Base-by-base conservation (phyloP, 768 basidiomycete species). In the Collybia nuda region DNA sequence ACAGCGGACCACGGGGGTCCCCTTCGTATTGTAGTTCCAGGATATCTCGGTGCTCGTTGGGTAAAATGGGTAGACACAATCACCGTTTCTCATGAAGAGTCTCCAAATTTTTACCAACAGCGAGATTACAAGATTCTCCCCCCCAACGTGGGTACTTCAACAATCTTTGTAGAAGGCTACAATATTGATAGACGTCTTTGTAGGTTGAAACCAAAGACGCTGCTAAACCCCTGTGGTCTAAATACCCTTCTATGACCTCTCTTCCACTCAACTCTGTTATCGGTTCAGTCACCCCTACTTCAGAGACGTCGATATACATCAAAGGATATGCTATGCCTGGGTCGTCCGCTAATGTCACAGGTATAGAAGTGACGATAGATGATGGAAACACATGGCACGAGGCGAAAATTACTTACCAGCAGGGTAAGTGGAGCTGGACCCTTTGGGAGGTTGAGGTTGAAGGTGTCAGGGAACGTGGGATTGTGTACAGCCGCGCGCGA, bases 1-100 rank as follows among this genome's bases (percentile, higher is more conserved):
- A 73, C 76, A 12, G 67, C 84, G 1, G 80, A 82, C 48, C 85
- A 84, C 41, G 86, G 86, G 1, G 84, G 76, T 5, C 86, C 86
- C 3, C 56, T 89, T 21, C 81, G 86, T n/a, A 65, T 85, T 6
- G 78, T 88, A 36, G 82, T 82, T 1, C 87, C 87, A 0, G 86
- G 87, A 2, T 79, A 76, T 56, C 71, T 80, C 14, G 86, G 86
- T 5, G 86, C 84, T 24, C 79, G 86, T 9, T 86, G 85, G 84
- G 85, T 87, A 6, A 88, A 89, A 70, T 89, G 87, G 86, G 70
- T 86, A 0, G 82, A 86, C 57, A 79, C 71, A 0, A 81, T 88
- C 57, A 66, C 73, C 22, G 59, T 87, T 50, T 78, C 82, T 4
- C 19, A 63, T 0, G 60, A 65, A 6, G 85, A 88, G 65, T 85